Percentiles rank a stretch among this genome's conserved stretches.
These are phyloP conservation scores for Sicyos edulis DNA, from an alignment of 306 rosid genomes.

Conservation along the genomic window DNA sequence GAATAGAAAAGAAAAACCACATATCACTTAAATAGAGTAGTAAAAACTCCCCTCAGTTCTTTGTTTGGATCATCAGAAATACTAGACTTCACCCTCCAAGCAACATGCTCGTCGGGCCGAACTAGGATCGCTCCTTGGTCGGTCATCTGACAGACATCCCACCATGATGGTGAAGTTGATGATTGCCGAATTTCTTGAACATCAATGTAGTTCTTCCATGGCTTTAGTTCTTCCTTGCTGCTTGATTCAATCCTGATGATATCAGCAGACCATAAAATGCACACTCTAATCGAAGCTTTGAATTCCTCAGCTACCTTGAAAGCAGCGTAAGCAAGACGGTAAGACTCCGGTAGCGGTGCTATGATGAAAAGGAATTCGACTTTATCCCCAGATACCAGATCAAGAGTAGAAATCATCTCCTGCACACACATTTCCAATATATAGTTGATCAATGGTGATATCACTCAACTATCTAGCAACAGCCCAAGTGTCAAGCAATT, in stretches of 20 bases:
- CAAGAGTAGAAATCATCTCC: constrained; percentile 59
- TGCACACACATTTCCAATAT: constrained; percentile 24
- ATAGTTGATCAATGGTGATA: background rate
- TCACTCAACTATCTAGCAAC: background rate
- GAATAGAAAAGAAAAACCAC: background rate
- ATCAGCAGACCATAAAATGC: constrained; percentile 59
- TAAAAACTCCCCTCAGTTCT: constrained; percentile 61
- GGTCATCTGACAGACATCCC: constrained; percentile 67
- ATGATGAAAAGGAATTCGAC: constrained; percentile 68
- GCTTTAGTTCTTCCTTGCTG: constrained; percentile 42
- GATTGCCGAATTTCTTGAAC: constrained; percentile 43
- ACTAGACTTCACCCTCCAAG: constrained; percentile 58
- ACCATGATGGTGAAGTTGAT: constrained; percentile 48
- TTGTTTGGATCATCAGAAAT: constrained; percentile 41
- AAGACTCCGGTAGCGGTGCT: constrained; percentile 51
- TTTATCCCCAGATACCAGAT: constrained; percentile 60
- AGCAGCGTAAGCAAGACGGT: constrained; percentile 54
- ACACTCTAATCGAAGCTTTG: constrained; percentile 43
- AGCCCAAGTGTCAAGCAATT: background rate
- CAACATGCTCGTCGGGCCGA: constrained; percentile 79
- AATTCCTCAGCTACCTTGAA: constrained; percentile 56
- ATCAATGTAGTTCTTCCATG: constrained; percentile 59
- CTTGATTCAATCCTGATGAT: constrained; percentile 32
- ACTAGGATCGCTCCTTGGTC: constrained; percentile 65
- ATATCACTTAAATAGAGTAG: constrained; percentile 32